Percentiles rank a stretch among this genome's conserved stretches.
phyloP scores from a whole-genome alignment of 345 rosid species.

The Acer yangbiense region DNA sequence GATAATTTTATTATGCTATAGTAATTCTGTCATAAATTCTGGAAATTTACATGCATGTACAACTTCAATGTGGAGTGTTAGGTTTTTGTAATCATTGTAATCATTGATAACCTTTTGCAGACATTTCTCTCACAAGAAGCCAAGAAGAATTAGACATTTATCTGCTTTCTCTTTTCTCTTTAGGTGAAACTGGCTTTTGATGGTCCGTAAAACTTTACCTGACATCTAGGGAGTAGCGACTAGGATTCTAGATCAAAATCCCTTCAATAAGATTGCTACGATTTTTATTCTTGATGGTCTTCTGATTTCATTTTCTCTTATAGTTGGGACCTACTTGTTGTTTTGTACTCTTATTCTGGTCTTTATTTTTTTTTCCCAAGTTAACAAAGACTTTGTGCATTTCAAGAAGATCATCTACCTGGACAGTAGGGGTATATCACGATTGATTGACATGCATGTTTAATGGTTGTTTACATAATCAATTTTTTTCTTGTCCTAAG shows the following conservation, averaged over 20 bases:
- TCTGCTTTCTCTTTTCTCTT: neutral
- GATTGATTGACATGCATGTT: neutral
- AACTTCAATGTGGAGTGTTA: neutral
- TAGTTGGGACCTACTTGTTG: neutral
- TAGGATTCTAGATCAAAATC: neutral
- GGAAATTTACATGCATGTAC: neutral
- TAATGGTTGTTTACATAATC: neutral
- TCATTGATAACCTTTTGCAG: neutral
- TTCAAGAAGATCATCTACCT: neutral
- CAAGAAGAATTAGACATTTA: neutral
- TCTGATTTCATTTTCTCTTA: neutral
- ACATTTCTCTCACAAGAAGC: neutral
- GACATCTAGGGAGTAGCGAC: neutral
- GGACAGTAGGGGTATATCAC: neutral
- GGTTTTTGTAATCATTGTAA: neutral
- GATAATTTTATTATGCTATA: neutral
- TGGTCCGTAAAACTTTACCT: neutral
- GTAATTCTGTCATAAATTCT: neutral
- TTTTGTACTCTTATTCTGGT: neutral
- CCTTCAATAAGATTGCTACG: neutral
- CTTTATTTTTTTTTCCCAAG: conserved; percentile 10
- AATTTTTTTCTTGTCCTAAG: neutral
- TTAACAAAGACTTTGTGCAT: neutral
- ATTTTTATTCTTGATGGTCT: neutral
- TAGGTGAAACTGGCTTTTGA: neutral